These are phyloP conservation scores for Pythium sukuiense DNA, from an alignment of 352 stramenopile genomes.

Conservation along the genomic window DNA sequence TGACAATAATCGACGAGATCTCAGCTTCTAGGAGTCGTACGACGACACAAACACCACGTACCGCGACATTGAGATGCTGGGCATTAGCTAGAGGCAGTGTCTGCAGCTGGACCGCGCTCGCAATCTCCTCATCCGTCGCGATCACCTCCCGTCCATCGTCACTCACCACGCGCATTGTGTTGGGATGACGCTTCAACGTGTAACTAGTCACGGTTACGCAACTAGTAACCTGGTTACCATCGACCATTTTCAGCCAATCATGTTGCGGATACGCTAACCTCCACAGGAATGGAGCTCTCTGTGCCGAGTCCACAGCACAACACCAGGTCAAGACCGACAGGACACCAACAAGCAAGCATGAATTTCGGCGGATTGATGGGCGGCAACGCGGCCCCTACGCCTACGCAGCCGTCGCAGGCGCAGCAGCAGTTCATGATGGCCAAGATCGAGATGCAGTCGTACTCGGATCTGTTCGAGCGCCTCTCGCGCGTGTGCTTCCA, in stretches of 20 bases:
- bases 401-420: conserved; percentile 56
- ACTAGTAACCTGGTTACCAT: background rate
- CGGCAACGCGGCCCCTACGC: conserved; percentile 39
- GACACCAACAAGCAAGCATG: conserved; percentile 42
- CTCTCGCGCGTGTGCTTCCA: conserved; percentile 92
- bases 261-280: conserved; percentile 10
- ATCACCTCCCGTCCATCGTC: conserved; percentile 45
- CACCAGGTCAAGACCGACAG: background rate
- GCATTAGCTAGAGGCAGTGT: conserved; percentile 15
- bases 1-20: background rate
- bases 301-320: conserved; percentile 3
- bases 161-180: conserved; percentile 41
- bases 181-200: conserved; percentile 19
- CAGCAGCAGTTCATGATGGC: conserved; percentile 79
- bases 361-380: conserved; percentile 82
- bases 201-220: background rate
- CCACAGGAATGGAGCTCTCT: conserved; percentile 24
- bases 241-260: conserved; percentile 27
- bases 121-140: conserved; percentile 53
- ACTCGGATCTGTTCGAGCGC: conserved; percentile 90
- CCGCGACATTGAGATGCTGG: conserved; percentile 65
- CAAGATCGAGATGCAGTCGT: conserved; percentile 91
- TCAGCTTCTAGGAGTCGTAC: background rate
- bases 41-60: conserved; percentile 25
- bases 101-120: conserved; percentile 29